Evolutionary conservation across 1,139 yeast genomes (phyloP).

Genomic region (Suhomyces terraborum): DNA sequence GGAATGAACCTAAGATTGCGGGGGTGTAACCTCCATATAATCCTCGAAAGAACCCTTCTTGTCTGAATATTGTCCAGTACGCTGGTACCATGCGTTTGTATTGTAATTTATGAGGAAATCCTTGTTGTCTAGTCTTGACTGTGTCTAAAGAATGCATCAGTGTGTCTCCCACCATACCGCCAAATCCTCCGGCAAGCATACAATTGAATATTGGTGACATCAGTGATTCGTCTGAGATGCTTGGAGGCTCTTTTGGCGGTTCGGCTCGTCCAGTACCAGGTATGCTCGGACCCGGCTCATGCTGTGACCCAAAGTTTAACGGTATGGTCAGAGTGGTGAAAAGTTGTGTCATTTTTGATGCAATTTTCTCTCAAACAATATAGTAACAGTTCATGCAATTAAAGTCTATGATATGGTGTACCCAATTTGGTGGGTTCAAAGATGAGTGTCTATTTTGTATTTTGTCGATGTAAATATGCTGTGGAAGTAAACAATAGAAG

Average conservation of each 20-base stretch:
- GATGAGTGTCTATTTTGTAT: background rate
- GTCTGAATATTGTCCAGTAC: constrained; percentile 65
- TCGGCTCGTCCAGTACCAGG: constrained; percentile 4
- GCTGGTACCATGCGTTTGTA: constrained; percentile 72
- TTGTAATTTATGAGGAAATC: constrained; percentile 68
- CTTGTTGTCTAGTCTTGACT: constrained; percentile 95
- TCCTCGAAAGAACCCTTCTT: constrained; percentile 86
- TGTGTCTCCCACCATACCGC: constrained; percentile 92
- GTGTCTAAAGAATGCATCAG: constrained; percentile 95
- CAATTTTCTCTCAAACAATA: background rate
- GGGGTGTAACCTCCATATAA: constrained; percentile 91
- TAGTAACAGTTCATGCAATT: background rate
- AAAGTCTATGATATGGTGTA: background rate
- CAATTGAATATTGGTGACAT: constrained; percentile 59
- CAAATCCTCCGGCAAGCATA: constrained; percentile 88
- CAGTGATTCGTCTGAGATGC: constrained; percentile 12
- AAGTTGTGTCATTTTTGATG: constrained; percentile 30
- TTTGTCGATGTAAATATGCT: no score
- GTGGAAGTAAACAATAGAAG: background rate
- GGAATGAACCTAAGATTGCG: constrained; percentile 88
- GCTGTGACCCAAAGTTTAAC: constrained; percentile 33
- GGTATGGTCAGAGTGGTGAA: constrained; percentile 49
- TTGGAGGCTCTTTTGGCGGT: constrained; percentile 4
- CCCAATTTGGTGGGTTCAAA: constrained; percentile 1
- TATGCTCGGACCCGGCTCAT: constrained; percentile 11